These are phyloP conservation scores for Pachyrhizus erosus DNA, from an alignment of 306 rosid genomes.

Conservation along the genomic window DNA sequence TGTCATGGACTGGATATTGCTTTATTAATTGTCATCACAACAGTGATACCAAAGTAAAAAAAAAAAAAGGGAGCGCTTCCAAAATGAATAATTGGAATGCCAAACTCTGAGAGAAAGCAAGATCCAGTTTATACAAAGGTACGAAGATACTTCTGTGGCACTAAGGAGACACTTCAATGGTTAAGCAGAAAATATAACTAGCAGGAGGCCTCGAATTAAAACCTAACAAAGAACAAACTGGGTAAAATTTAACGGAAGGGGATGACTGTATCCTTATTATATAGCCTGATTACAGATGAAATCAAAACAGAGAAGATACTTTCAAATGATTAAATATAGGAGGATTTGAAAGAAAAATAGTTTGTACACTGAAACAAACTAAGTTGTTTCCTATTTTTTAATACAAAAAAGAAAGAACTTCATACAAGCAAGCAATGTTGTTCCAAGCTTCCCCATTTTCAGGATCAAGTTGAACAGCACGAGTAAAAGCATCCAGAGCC, in stretches of 20 bases:
- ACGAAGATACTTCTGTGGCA: slow-evolving; percentile 4
- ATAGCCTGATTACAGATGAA: slow-evolving; percentile 5
- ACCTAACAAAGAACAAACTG: background rate
- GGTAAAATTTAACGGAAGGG: slow-evolving; percentile 5
- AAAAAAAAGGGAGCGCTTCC: slow-evolving; percentile 20
- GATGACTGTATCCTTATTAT: slow-evolving; percentile 13
- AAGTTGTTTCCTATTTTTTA: background rate
- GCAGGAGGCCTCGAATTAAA: slow-evolving; percentile 10
- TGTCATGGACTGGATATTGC: slow-evolving; percentile 10
- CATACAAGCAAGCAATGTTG: slow-evolving; percentile 97
- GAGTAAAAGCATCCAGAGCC: slow-evolving; percentile 96
- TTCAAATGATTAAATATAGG: slow-evolving; percentile 3
- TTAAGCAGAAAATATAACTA: slow-evolving; percentile 17
- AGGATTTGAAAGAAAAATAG: slow-evolving; percentile 1
- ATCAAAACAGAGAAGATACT: background rate
- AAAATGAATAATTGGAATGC: slow-evolving; percentile 29
- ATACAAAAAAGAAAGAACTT: slow-evolving; percentile 34
- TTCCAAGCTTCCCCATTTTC: slow-evolving; percentile 99
- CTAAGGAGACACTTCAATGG: slow-evolving; percentile 9
- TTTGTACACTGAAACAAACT: slow-evolving; percentile 2
- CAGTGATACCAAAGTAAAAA: slow-evolving; percentile 15
- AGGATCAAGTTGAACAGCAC: slow-evolving; percentile 97
- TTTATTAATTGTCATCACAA: background rate
- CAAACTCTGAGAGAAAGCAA: slow-evolving; percentile 17
- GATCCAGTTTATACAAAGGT: slow-evolving; percentile 13